Percentiles rank a stretch among this genome's conserved stretches.
These are phyloP conservation scores for Cyclostephanos tholiformis DNA, from an alignment of 108 stramenopile genomes.

Conservation along the genomic window DNA sequence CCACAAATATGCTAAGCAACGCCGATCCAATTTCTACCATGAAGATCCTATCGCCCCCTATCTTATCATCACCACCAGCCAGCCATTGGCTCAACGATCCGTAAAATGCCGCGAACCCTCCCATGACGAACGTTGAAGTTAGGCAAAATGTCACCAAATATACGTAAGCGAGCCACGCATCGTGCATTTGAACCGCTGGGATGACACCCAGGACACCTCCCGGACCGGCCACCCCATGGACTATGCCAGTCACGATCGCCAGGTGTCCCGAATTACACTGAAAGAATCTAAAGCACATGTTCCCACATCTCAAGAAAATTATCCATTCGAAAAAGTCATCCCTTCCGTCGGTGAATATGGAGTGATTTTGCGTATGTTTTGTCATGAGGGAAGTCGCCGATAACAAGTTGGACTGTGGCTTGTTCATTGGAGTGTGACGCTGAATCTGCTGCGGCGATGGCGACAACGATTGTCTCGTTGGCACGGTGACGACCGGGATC, in stretches of 20 bases:
- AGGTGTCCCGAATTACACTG: conserved; percentile 25
- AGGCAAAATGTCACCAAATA: conserved; percentile 70
- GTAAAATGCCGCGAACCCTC: conserved; percentile 63
- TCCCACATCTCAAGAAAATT: neutral
- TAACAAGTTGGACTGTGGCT: neutral
- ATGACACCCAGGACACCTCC: conserved; percentile 80
- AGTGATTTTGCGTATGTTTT: neutral
- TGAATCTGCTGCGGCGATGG: no score
- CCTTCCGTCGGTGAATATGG: neutral
- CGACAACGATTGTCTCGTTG: no score
- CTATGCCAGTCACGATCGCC: conserved; percentile 55
- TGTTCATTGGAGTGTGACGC: no score
- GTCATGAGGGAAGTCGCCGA: conserved; percentile 2
- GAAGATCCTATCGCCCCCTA: conserved; percentile 41
- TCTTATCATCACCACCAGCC: conserved; percentile 10
- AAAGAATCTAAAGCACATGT: neutral
- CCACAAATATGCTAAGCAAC: conserved; percentile 65
- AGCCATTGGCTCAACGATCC: conserved; percentile 46
- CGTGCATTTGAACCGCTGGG: conserved; percentile 71
- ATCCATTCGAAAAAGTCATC: neutral
- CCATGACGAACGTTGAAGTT: conserved; percentile 65
- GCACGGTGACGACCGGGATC: no score
- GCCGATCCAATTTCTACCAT: conserved; percentile 62
- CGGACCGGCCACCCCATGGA: conserved; percentile 80
- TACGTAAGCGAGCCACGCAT: conserved; percentile 46